Evolutionary conservation across 192 early-diverging fungal species (phyloP).

Genomic region (Linnemannia schmuckeri): DNA sequence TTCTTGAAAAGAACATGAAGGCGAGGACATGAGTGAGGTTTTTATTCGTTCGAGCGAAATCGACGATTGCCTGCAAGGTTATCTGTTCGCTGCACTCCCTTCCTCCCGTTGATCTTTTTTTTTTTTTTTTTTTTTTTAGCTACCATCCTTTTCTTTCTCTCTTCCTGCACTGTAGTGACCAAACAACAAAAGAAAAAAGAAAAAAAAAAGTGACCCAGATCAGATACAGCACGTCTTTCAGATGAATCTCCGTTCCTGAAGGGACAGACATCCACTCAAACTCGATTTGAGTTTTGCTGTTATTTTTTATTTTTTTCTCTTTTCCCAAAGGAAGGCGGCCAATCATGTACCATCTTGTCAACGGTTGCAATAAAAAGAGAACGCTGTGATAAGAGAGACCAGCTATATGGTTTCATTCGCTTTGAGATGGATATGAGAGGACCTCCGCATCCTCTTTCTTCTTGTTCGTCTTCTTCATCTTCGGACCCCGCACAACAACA

Average conservation of each 20-base stretch:
- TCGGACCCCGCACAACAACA: not conserved
- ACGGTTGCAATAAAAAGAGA: too few relatives aligned
- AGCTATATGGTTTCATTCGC: not conserved
- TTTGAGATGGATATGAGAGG: not conserved
- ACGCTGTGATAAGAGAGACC: not conserved
- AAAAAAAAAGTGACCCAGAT: not conserved
- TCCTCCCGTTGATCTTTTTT: not conserved
- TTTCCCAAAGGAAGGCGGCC: not conserved
- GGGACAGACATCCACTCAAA: not conserved
- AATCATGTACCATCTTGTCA: not conserved
- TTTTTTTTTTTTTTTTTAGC: not conserved
- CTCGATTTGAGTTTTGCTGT: not conserved
- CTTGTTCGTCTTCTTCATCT: not conserved
- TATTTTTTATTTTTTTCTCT: not conserved
- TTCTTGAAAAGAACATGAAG: not conserved
- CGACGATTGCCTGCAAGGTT: not conserved
- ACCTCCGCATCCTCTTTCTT: not conserved
- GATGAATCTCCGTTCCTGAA: conserved; percentile 9
- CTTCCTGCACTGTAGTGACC: not conserved
- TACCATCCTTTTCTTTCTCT: not conserved
- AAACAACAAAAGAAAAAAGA: not conserved
- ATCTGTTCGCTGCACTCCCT: not conserved
- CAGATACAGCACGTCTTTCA: not conserved
- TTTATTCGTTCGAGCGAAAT: not conserved
- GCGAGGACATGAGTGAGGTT: too few relatives aligned